A percentile compares a stretch with the other conserved stretches of the same genome.
Evolutionary conservation across 805 yeast genomes (phyloP).

Genomic region (Wickerhamomyces sydowiorum): DNA sequence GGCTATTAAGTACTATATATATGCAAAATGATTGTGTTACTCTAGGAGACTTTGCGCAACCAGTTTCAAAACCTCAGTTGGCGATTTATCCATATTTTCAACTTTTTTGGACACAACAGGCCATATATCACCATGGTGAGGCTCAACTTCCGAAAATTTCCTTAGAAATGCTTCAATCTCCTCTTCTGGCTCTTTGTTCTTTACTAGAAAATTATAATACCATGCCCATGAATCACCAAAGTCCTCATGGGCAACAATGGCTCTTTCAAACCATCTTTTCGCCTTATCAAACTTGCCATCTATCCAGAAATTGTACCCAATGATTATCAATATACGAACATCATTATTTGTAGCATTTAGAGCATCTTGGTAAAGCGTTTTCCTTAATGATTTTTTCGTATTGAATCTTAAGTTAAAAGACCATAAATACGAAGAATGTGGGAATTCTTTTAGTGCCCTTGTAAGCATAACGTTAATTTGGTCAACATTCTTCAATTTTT

Average conservation of each 20-base stretch:
- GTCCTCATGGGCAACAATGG: constrained; percentile 45
- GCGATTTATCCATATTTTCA: constrained; percentile 35
- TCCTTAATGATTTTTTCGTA: constrained; percentile 43
- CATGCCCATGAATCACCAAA: constrained; percentile 80
- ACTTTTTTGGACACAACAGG: constrained; percentile 41
- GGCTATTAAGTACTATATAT: no score
- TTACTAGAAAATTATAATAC: constrained; percentile 40
- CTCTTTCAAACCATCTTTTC: constrained; percentile 67
- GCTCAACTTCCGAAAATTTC: constrained; percentile 39
- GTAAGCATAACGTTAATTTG: constrained; percentile 52
- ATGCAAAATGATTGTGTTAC: no score
- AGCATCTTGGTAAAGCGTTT: constrained; percentile 64
- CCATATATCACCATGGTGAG: constrained; percentile 64
- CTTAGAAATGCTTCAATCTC: constrained; percentile 32
- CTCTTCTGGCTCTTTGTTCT: constrained; percentile 23
- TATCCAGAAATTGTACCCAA: constrained; percentile 64
- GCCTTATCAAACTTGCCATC: constrained; percentile 63
- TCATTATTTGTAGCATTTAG: constrained; percentile 59
- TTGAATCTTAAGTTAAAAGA: constrained; percentile 42
- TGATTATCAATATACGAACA: constrained; percentile 49
- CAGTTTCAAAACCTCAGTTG: constrained; percentile 33
- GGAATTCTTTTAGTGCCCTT: constrained; percentile 53
- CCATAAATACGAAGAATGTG: constrained; percentile 63
- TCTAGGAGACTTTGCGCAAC: constrained; percentile 6
- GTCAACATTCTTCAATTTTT: constrained; percentile 35